phyloP scores from a whole-genome alignment of 2,329 filamentous ascomycete genomes.

The Fusarium globosum region DNA sequence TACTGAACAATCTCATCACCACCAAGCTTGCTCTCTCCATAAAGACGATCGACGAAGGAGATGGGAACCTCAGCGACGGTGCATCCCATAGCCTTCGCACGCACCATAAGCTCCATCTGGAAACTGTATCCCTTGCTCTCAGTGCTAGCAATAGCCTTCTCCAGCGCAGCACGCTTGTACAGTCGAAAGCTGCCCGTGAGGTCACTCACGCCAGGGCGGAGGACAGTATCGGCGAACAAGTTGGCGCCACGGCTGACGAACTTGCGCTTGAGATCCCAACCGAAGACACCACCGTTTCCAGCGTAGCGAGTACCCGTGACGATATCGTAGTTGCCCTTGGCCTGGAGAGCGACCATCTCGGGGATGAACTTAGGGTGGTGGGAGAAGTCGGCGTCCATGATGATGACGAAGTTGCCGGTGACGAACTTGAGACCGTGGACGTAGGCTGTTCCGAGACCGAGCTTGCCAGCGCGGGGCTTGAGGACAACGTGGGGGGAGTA shows the following conservation, averaged over 20 bases:
- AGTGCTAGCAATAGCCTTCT: constrained; percentile 89
- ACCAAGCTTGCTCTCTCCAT: constrained; percentile 94
- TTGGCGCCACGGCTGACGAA: constrained; percentile 89
- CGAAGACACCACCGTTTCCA: constrained; percentile 87
- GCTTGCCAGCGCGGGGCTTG: constrained; percentile 90
- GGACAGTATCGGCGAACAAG: constrained; percentile 92
- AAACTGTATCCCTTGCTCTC: constrained; percentile 98
- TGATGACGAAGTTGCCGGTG: constrained; percentile 95
- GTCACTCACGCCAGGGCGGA: constrained; percentile 94
- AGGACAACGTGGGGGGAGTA: constrained; percentile 85
- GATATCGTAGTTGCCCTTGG: constrained; percentile 86
- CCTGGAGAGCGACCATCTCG: constrained; percentile 87
- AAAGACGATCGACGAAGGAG: constrained; percentile 93
- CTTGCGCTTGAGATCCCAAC: constrained; percentile 95
- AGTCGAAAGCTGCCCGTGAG: constrained; percentile 93
- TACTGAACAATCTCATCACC: constrained; percentile 98
- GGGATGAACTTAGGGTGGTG: constrained; percentile 99
- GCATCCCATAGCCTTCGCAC: constrained; percentile 95
- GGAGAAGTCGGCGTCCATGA: constrained; percentile 99
- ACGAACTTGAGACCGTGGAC: constrained; percentile 92
- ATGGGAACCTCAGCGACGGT: constrained; percentile 96
- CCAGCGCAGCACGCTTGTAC: constrained; percentile 90
- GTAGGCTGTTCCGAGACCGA: constrained; percentile 96
- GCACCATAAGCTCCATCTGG: constrained; percentile 99
- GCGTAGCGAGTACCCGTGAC: constrained; percentile 97